These are phyloP conservation scores for Tolypocladium capitatum DNA, from an alignment of 2,329 filamentous ascomycete genomes.

Conservation along the genomic window DNA sequence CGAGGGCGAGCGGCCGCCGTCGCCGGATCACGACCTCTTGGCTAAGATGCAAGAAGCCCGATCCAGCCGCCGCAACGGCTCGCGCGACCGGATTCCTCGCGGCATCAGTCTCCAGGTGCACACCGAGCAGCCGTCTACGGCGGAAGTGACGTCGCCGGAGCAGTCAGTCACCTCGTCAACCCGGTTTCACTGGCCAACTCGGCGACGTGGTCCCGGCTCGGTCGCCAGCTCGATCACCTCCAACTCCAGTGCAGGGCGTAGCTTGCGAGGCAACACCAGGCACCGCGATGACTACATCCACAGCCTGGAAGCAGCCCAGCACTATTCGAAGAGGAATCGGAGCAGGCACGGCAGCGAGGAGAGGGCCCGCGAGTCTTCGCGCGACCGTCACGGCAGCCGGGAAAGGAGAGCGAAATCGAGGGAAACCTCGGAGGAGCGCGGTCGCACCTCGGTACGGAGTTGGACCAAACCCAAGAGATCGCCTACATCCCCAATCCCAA, in stretches of 20 bases:
- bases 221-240: conserved; percentile 45
- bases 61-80: conserved; percentile 50
- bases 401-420: conserved; percentile 39
- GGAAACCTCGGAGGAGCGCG: conserved; percentile 57
- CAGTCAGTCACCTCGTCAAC: conserved; percentile 39
- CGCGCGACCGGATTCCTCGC: conserved; percentile 65
- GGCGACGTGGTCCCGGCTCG: conserved; percentile 41
- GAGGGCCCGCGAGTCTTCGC: conserved; percentile 26
- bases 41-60: conserved; percentile 45
- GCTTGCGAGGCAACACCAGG: conserved; percentile 37
- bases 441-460: conserved; percentile 50
- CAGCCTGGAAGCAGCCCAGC: conserved; percentile 66
- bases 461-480: conserved; percentile 69
- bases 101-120: conserved; percentile 54
- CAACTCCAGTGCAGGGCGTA: conserved; percentile 36
- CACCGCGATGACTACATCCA: conserved; percentile 76
- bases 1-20: conserved; percentile 42
- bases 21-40: conserved; percentile 46
- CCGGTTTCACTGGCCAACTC: conserved; percentile 41
- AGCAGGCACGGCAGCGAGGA: conserved; percentile 42
- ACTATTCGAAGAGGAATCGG: conserved; percentile 41
- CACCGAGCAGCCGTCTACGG: conserved; percentile 34
- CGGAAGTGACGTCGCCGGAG: conserved; percentile 44
- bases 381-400: conserved; percentile 33
- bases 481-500: conserved; percentile 81